Base-by-base conservation (phyloP, 805 yeast species). In the Candida adriatica region DNA sequence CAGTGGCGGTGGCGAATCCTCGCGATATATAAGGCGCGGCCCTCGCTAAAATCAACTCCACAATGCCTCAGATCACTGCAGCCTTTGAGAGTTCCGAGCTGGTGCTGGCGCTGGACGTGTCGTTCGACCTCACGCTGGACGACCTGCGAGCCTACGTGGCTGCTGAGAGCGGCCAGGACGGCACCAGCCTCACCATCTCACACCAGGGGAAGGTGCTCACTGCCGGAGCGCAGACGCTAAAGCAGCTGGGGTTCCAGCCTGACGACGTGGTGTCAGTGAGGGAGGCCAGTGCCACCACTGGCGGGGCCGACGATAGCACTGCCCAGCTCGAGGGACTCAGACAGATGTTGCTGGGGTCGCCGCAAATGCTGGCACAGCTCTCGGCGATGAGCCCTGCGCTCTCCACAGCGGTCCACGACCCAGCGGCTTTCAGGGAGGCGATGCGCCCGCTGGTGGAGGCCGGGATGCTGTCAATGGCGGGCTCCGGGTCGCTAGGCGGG, bases 121-220 rank as follows among this genome's bases (percentile, higher is more conserved):
- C 84, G 4, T 70, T 61, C 1, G 80, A 78, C 10, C 68, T 86
- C 63, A 52, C 74, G 0, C 51, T 86, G 8, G 62, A 54, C 10
- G 95, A 87, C 51, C 68, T 88, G 42, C 66, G 72, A 37, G 94
- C 90, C 1, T 75, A 79, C 41, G 49, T 87, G 8, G 79, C 78
- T 38, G 74, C 43, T 2, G 46, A 42, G 30, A 17, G 24, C 13
- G 42, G 34, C 13, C 28, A 37, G 19, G 39, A 34, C 8, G 57
- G 68, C 4, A 45, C 51, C 0, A 45, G 57, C 11, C 82, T 79
- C 48, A 53, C 61, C n/a, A 45, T 85, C 28, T 50, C 61, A 15
- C 62, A 61, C 44, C 67, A 77, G 39, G 68, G 70, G 37, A 58
- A 58, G 16, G 46, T 56, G 5, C 43, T 83, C 21, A 44, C 44